A percentile compares a stretch with the other conserved stretches of the same genome.
These are phyloP conservation scores for Cladorrhinum sp. DNA, from an alignment of 2,329 filamentous ascomycete genomes.

Conservation along the genomic window DNA sequence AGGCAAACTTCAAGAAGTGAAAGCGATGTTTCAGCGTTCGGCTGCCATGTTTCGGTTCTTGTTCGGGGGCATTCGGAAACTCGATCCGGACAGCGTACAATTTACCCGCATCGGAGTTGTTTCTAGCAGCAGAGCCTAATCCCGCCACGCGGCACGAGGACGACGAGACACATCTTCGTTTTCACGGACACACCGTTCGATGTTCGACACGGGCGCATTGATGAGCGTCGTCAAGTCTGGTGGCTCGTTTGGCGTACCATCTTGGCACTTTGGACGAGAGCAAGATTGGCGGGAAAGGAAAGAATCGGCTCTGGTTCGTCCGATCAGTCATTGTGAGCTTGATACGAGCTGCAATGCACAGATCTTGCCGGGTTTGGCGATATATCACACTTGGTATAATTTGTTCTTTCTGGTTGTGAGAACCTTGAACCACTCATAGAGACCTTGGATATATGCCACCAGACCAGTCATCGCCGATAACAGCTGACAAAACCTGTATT, in stretches of 20 bases:
- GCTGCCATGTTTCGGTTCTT: slow-evolving; percentile 10
- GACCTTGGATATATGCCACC: neutral
- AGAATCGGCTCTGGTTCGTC: neutral
- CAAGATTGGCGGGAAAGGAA: neutral
- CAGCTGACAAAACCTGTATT: neutral
- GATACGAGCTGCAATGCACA: neutral
- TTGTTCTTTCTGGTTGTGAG: neutral
- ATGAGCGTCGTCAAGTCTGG: neutral
- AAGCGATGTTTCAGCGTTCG: slow-evolving; percentile 19
- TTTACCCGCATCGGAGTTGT: slow-evolving; percentile 21
- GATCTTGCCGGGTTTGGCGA: neutral
- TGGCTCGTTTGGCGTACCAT: neutral
- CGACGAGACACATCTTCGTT: neutral
- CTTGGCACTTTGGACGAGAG: neutral
- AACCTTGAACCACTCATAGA: neutral
- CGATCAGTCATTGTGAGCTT: neutral
- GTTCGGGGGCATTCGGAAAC: slow-evolving; percentile 12
- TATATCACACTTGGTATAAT: neutral
- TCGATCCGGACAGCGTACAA: slow-evolving; percentile 7
- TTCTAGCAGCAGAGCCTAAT: slow-evolving; percentile 7
- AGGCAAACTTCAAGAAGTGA: neutral
- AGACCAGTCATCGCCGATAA: neutral
- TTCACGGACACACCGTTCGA: neutral
- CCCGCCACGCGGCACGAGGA: neutral
- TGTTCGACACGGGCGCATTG: neutral